Evolutionary conservation across 495 filamentous ascomycete species (phyloP).

Genomic region (Terfezia boudieri): DNA sequence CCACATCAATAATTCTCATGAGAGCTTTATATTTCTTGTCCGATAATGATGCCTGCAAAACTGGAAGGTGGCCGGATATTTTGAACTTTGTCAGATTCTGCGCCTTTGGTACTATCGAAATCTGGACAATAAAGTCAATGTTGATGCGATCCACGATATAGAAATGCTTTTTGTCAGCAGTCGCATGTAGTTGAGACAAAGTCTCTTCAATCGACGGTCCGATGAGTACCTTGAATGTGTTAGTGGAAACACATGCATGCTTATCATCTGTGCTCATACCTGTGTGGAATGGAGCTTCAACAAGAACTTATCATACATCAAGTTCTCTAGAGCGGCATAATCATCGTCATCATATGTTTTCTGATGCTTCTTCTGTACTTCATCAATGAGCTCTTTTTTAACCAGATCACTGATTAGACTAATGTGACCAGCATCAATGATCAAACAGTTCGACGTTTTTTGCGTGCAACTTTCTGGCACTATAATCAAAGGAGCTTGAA

Average conservation of each 20-base stretch:
- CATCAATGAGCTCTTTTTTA: conserved; percentile 64
- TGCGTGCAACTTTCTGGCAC: conserved; percentile 77
- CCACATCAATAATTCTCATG: conserved; percentile 90
- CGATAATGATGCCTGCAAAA: conserved; percentile 74
- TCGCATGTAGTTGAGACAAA: conserved; percentile 53
- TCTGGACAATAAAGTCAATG: conserved; percentile 77
- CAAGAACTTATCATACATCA: conserved; percentile 91
- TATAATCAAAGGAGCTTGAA: conserved; percentile 89
- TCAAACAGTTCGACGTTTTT: conserved; percentile 60
- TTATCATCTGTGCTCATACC: conserved; percentile 5
- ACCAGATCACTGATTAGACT: conserved; percentile 84
- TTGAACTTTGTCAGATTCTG: conserved; percentile 82
- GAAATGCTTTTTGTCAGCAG: conserved; percentile 45
- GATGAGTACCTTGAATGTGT: conserved; percentile 40
- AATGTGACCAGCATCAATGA: conserved; percentile 87
- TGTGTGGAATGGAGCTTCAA: conserved; percentile 86
- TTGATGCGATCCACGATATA: conserved; percentile 94
- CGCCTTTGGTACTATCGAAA: conserved; percentile 82
- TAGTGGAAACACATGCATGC: neutral
- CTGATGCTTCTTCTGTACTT: conserved; percentile 76
- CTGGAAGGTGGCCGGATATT: conserved; percentile 74
- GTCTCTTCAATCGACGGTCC: conserved; percentile 85
- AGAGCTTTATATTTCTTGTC: conserved; percentile 89
- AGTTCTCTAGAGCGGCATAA: conserved; percentile 57
- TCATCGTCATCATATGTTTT: conserved; percentile 76